These are phyloP conservation scores for Metarhizium sp. DNA, from an alignment of 2,329 filamentous ascomycete species.

Conservation along the genomic window DNA sequence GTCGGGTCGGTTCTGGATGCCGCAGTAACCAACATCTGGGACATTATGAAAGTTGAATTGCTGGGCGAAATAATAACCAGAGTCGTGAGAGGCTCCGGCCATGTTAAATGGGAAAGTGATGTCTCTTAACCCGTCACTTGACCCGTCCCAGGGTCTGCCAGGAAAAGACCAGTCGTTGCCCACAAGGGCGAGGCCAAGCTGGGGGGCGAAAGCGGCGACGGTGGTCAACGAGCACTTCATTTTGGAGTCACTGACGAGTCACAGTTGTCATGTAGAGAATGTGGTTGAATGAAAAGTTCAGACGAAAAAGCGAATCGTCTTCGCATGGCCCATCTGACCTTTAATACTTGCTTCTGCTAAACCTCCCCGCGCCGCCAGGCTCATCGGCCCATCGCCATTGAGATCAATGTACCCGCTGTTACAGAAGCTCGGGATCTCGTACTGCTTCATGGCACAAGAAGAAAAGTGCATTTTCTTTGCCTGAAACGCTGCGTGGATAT, in stretches of 20 bases:
- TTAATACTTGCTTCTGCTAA: too few species aligned
- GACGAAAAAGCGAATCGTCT: too few species aligned
- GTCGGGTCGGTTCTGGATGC: slow-evolving; percentile 12
- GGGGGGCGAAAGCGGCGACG: neutral
- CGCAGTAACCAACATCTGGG: slow-evolving; percentile 9
- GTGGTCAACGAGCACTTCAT: slow-evolving; percentile 1
- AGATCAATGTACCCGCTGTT: too few species aligned
- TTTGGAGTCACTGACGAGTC: neutral
- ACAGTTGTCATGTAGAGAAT: too few species aligned
- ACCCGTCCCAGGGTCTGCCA: slow-evolving; percentile 4
- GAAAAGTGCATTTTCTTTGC: too few species aligned
- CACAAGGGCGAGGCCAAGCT: neutral
- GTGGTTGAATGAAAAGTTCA: too few species aligned
- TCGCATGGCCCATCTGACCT: too few species aligned
- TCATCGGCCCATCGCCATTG: too few species aligned
- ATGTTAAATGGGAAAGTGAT: slow-evolving; percentile 15
- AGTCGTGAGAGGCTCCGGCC: slow-evolving; percentile 8
- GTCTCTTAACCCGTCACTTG: slow-evolving; percentile 9
- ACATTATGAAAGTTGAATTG: slow-evolving; percentile 10
- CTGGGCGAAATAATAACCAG: slow-evolving; percentile 15
- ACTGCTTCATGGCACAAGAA: too few species aligned
- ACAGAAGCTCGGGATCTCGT: too few species aligned
- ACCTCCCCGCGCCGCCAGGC: too few species aligned
- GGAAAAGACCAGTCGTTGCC: slow-evolving; percentile 3
- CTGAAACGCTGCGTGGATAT: too few species aligned